These are phyloP conservation scores for Phaseolus lunatus DNA, from an alignment of 306 rosid genomes.

Conservation along the genomic window DNA sequence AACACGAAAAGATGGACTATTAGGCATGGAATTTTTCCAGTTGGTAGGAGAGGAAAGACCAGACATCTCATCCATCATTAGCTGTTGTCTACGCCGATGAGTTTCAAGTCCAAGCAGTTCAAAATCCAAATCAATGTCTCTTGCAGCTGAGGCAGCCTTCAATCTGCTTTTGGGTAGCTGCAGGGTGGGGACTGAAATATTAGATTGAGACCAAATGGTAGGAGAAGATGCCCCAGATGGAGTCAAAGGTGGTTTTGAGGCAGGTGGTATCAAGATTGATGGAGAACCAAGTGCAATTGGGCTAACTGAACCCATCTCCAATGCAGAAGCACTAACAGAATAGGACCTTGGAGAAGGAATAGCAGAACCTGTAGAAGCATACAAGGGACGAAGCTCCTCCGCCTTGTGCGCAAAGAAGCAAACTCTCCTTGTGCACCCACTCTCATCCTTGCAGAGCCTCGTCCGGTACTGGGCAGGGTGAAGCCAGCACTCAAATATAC, in stretches of 20 bases:
- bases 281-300: conserved; percentile 65
- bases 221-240: conserved; percentile 77
- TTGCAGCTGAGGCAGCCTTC: conserved; percentile 62
- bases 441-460: conserved; percentile 89
- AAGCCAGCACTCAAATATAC: conserved; percentile 95
- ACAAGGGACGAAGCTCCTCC: conserved; percentile 91
- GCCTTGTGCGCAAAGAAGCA: conserved; percentile 89
- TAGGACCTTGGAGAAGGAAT: conserved; percentile 81
- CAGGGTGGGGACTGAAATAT: conserved; percentile 61
- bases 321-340: conserved; percentile 47
- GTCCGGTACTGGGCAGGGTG: conserved; percentile 97
- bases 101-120: conserved; percentile 60
- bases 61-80: conserved; percentile 64
- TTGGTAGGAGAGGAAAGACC: conserved; percentile 69
- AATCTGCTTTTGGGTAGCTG: conserved; percentile 82
- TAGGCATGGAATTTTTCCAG: conserved; percentile 70
- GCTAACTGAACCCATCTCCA: conserved; percentile 67
- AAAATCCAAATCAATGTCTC: conserved; percentile 62
- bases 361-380: conserved; percentile 88
- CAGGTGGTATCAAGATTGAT: conserved; percentile 57
- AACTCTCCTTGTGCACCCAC: conserved; percentile 73
- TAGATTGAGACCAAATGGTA: conserved; percentile 67
- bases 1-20: conserved; percentile 53
- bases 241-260: conserved; percentile 69
- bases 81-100: conserved; percentile 61